Conservation (phyloP, 805 yeast species). For the Nakazawaea ernobii region DNA sequence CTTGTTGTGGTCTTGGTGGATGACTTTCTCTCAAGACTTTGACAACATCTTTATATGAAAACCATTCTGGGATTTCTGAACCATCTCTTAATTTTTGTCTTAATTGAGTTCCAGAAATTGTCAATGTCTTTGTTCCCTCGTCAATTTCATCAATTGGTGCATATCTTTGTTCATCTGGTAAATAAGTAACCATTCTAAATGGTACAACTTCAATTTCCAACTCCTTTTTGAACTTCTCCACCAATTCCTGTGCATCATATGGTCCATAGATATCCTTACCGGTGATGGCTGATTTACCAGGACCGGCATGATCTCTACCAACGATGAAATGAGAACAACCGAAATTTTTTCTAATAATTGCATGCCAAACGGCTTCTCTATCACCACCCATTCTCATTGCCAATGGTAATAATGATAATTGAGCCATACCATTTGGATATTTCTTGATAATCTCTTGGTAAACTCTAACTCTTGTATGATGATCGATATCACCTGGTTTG, state of each 20-base stretch:
- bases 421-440: slow-evolving; percentile 92
- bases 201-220: slow-evolving; percentile 89
- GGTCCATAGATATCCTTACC: slow-evolving; percentile 97
- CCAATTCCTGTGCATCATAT: slow-evolving; percentile 90
- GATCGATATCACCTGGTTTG: slow-evolving; percentile 97
- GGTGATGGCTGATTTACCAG: slow-evolving; percentile 73
- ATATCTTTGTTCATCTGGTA: slow-evolving; percentile 92
- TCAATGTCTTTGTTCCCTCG: slow-evolving; percentile 71
- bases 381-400: slow-evolving; percentile 99
- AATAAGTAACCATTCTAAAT: slow-evolving; percentile 92
- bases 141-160: slow-evolving; percentile 93
- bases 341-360: slow-evolving; percentile 90
- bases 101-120: slow-evolving; percentile 92
- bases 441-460: slow-evolving; percentile 88
- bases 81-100: slow-evolving; percentile 85
- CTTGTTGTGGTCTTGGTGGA: slow-evolving; percentile 88
- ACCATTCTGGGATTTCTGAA: slow-evolving; percentile 90
- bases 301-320: slow-evolving; percentile 98
- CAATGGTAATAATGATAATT: slow-evolving; percentile 79
- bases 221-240: slow-evolving; percentile 69
- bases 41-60: slow-evolving; percentile 95
- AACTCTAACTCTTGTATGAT: slow-evolving; percentile 94
- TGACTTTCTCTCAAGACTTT: slow-evolving; percentile 83
- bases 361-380: slow-evolving; percentile 98
- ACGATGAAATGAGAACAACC: slow-evolving; percentile 97